Base-by-base conservation (phyloP, 2,329 filamentous ascomycete genomes). In the Botrytis squamosa region DNA sequence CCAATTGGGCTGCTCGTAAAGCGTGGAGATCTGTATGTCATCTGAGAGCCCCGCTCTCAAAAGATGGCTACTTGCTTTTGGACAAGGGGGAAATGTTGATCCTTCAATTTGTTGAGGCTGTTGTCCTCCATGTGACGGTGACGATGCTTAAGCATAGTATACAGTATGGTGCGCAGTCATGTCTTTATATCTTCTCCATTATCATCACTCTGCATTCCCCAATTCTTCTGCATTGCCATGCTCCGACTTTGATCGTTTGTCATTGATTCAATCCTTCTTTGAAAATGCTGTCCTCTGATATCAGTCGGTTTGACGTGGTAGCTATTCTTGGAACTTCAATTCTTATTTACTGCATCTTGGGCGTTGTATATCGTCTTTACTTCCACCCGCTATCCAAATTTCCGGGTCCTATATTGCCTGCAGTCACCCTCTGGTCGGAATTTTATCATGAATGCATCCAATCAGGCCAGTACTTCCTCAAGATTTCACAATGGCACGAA, bases 311-410 rank as follows among this genome's bases (percentile, higher is more conserved):
- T 33, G 55, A 44, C 49, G 66, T 68, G n/a, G 49, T 42, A 42
- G 38, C 55, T 70, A 46, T 70, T 49, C 42, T 60, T 36, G 68
- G 40, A 64, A 40, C 40, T n/a, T 70, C 68, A 12, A 64, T 64
- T 14, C 33, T 70, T 70, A 25, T 62, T 29, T 73, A 70, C 68
- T 59, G 42, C 55, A 70, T 64, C 25, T 57, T 49, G 55, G 65
- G n/a, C 20, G 52, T 52, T 42, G 10, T 74, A 36, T 74, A 68
- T 60, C 63, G 73, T 38, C 52, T 74, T 33, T 74, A 66, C 67
- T 74, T 74, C n/a, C 70, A 72, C 64, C 73, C 38, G 9, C 38
- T 74, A 46, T 63, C 60, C 40, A 49, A 16, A 46, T 72, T 74
- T 38, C 70, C 73, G 52, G 73, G 73, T 18, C 73, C 73, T 52